A percentile compares a stretch with the other conserved stretches of the same genome.
Conservation (phyloP, 2,329 filamentous ascomycete species). For the Macrophomina phaseolina region DNA sequence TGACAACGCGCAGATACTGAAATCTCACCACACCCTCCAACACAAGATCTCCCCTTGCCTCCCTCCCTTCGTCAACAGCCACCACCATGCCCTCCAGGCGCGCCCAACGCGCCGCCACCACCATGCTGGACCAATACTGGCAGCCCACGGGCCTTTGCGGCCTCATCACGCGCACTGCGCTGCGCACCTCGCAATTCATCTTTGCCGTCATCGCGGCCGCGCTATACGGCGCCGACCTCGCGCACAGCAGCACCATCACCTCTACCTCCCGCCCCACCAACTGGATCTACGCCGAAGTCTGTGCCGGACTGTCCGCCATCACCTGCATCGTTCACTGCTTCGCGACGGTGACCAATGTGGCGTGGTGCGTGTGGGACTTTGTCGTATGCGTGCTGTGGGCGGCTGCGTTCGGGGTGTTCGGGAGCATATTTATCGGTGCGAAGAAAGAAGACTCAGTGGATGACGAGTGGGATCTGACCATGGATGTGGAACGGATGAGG, state of each 20-base stretch:
- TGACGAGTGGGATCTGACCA: neutral
- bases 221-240: constrained; percentile 13
- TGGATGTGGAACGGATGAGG: neutral
- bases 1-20: neutral
- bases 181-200: constrained; percentile 6
- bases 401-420: constrained; percentile 2
- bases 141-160: neutral
- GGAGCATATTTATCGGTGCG: neutral
- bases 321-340: constrained; percentile 12
- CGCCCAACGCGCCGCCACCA: neutral
- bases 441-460: neutral
- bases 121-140: constrained; percentile 8
- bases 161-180: neutral
- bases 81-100: neutral
- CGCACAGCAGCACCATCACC: neutral
- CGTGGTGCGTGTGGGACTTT: constrained; percentile 12
- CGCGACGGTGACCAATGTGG: constrained; percentile 1
- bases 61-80: neutral
- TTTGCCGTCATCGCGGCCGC: neutral
- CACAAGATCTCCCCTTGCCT: neutral
- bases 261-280: neutral
- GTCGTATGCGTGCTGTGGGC: constrained; percentile 16
- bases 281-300: constrained; percentile 14
- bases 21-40: too few species aligned
- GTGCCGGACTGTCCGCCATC: constrained; percentile 5